Base-by-base conservation (phyloP, 495 filamentous ascomycete species). In the Poronia punctata region DNA sequence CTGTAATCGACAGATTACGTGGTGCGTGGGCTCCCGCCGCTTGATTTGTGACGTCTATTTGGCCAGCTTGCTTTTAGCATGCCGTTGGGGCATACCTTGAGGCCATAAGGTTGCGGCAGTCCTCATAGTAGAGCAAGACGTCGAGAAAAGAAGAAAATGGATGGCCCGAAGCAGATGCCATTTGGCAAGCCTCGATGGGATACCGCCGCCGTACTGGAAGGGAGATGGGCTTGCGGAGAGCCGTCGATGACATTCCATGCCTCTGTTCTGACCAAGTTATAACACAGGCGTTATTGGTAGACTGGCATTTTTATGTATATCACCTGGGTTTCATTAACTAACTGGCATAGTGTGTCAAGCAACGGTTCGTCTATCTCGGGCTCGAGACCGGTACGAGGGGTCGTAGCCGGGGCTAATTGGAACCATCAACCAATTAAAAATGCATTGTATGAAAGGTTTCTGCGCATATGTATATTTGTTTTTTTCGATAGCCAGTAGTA, bases 61-160 rank as follows among this genome's bases (percentile, higher is more conserved):
- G 19, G 46, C 35, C 40, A 46, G 45, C 42, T 43, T 27, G 38
- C 46, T 46, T 47, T 45, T 30, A n/a, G 34, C 27, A 45, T 20
- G 34, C 25, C 34, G 21, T 34, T 9, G 24, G 16, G 33, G 16
- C 21, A 44, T 18, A n/a, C 7, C 17, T 26, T 29, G 29, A 21
- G 25, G 48, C 20, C 36, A 35, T 45, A 47, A 49, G 51, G 45
- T 38, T 54, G 54, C 52, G 50, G 29, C 37, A 51, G 52, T 48
- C 47, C 54, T 45, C 35, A 51, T 38, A 44, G 11, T 11, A 38
- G 30, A 50, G 32, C 28, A 24, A 30, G 20, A 41, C 37, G 35
- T 16, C 24, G 15, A 20, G 29, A 35, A 7, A 24, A 30, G 35
- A 20, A 29, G 23, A 15, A 17, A 38, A 33, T 5, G 28, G 31